phyloP scores from a whole-genome alignment of 2,329 filamentous ascomycete genomes.

The Aspergillus sp. region DNA sequence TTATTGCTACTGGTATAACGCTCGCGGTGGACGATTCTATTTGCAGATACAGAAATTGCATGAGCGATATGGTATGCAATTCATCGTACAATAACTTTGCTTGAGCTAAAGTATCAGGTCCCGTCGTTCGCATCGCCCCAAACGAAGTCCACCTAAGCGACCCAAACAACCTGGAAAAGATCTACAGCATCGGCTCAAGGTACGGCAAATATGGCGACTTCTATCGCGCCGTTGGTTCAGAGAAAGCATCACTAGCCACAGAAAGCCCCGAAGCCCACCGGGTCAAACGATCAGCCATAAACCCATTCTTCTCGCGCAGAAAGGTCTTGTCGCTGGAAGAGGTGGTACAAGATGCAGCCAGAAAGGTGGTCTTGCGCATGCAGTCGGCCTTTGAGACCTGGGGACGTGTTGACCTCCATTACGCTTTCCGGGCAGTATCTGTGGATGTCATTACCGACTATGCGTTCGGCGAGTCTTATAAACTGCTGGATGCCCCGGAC shows the following conservation, averaged over 20 bases:
- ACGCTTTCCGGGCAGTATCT: conserved; percentile 19
- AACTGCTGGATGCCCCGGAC: conserved; percentile 11
- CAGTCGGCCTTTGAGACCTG: conserved; percentile 8
- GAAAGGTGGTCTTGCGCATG: conserved; percentile 17
- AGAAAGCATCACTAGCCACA: conserved; percentile 25
- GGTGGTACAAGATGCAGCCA: conserved; percentile 16
- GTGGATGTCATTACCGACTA: conserved; percentile 26
- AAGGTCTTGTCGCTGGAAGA: conserved; percentile 18
- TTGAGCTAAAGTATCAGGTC: conserved; percentile 14
- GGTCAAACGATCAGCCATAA: conserved; percentile 22
- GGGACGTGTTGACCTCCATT: conserved; percentile 14
- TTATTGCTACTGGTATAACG: conserved; percentile 22
- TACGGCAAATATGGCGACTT: conserved; percentile 21
- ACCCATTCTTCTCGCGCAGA: conserved; percentile 24
- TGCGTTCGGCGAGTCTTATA: conserved; percentile 16
- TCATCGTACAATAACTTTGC: too few species aligned
- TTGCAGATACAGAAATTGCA: conserved; percentile 20
- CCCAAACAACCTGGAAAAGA: conserved; percentile 16
- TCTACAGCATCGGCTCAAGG: conserved; percentile 19
- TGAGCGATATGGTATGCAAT: conserved; percentile 17
- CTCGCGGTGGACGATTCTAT: conserved; percentile 16
- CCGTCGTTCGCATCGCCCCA: conserved; percentile 22
- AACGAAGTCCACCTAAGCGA: conserved; percentile 24
- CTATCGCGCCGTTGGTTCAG: conserved; percentile 19
- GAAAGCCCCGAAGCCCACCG: conserved; percentile 21